Percentiles rank a stretch among this genome's conserved stretches.
These are phyloP conservation scores for Streptanthus diversifolius DNA, from an alignment of 345 rosid genomes.

Conservation along the genomic window DNA sequence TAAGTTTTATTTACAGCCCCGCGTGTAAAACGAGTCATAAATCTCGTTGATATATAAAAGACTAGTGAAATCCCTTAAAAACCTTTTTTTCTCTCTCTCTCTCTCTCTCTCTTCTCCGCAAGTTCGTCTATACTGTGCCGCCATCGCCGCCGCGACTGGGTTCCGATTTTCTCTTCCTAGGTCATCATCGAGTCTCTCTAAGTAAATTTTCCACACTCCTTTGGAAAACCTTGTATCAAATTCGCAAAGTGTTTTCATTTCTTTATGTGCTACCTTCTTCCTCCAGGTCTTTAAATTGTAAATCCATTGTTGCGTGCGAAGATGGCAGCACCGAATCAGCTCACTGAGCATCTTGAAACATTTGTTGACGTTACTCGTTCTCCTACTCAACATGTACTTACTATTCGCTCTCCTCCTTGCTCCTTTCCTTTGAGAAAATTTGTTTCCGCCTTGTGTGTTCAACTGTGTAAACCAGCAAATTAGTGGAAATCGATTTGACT, in stretches of 20 bases:
- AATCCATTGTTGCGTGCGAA: background rate
- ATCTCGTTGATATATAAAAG: background rate
- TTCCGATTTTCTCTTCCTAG: background rate
- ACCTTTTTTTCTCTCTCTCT: background rate
- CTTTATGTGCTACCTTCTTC: background rate
- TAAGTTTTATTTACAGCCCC: background rate
- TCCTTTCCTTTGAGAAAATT: background rate
- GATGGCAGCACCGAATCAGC: conserved; percentile 51
- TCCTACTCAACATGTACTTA: conserved; percentile 51
- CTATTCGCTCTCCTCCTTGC: background rate
- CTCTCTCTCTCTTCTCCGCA: background rate
- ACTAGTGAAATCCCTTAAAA: background rate
- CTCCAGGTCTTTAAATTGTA: background rate
- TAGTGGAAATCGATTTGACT: background rate
- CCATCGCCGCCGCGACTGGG: background rate
- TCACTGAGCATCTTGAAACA: conserved; percentile 58
- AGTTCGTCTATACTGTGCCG: background rate
- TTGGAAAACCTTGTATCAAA: background rate
- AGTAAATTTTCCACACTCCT: background rate
- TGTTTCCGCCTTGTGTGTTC: background rate
- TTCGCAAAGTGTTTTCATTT: background rate
- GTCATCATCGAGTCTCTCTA: background rate
- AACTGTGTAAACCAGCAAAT: background rate
- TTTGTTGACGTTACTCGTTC: conserved; percentile 60
- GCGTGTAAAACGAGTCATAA: background rate